Percentiles rank a stretch among this genome's conserved stretches.
Evolutionary conservation across 2,329 filamentous ascomycete genomes (phyloP).

Genomic region (Penicillium thymicola): DNA sequence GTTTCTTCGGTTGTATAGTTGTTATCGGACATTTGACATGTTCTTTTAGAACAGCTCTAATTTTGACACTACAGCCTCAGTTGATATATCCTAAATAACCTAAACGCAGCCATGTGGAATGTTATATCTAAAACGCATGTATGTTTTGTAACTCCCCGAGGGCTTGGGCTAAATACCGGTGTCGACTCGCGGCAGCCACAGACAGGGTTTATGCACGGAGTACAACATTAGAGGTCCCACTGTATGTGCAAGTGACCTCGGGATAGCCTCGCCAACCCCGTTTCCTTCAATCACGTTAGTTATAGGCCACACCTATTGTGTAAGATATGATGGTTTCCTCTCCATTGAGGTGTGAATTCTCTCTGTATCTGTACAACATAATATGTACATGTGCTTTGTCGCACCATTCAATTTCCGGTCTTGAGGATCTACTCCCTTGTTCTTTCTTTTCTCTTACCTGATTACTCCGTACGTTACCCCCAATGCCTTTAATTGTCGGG

Average conservation of each 20-base stretch:
- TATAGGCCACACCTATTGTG: not conserved
- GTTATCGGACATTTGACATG: not conserved
- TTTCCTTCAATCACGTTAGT: conserved; percentile 4
- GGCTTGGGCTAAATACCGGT: not conserved
- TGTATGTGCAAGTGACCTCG: not conserved
- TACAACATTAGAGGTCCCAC: not conserved
- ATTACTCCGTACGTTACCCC: not conserved
- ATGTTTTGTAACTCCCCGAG: conserved; percentile 3
- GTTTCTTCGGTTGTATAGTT: not conserved
- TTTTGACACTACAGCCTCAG: not conserved
- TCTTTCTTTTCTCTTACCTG: not conserved
- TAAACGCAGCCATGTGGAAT: not conserved
- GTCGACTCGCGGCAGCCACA: conserved; percentile 1
- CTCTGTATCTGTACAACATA: not conserved
- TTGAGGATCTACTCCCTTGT: not conserved
- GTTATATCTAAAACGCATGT: not conserved
- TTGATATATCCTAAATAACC: not conserved
- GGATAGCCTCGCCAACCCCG: not conserved
- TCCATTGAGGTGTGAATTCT: not conserved
- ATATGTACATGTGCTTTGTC: not conserved
- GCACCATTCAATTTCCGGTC: not conserved
- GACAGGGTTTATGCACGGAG: conserved; percentile 1
- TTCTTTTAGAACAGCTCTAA: not conserved
- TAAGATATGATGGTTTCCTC: not conserved
- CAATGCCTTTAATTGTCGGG: not conserved